Evolutionary conservation across 129 eudicot species (phyloP).

Genomic region (Rutidosis leptorrhynchoides): DNA sequence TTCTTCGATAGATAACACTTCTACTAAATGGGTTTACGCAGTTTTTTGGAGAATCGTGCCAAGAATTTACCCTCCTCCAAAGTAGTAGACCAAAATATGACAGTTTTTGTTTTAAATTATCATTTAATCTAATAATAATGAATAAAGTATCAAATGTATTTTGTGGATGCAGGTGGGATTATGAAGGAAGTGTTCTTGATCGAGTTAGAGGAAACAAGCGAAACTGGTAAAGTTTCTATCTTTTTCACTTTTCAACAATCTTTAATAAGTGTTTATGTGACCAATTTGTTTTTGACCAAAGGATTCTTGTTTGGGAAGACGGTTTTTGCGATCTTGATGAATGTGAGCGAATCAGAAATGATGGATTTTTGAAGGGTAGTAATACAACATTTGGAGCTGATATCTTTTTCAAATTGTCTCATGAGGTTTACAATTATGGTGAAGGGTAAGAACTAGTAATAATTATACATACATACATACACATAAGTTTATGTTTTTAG

Average conservation of each 20-base stretch:
- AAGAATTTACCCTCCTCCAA: slow-evolving; percentile 84
- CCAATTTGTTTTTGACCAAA: slow-evolving; percentile 24
- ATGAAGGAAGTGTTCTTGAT: slow-evolving; percentile 62
- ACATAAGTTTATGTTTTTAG: neutral
- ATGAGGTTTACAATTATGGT: slow-evolving; percentile 79
- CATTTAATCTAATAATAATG: neutral
- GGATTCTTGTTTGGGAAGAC: slow-evolving; percentile 97
- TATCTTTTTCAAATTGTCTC: slow-evolving; percentile 78
- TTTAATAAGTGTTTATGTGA: slow-evolving; percentile 1
- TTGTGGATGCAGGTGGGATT: slow-evolving; percentile 62
- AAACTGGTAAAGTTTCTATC: slow-evolving; percentile 50
- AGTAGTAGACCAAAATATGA: slow-evolving; percentile 33
- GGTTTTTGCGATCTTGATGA: slow-evolving; percentile 76
- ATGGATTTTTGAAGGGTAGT: slow-evolving; percentile 36
- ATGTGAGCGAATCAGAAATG: slow-evolving; percentile 49
- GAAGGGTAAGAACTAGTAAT: slow-evolving; percentile 60
- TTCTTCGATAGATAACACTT: slow-evolving; percentile 32
- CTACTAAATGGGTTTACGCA: slow-evolving; percentile 77
- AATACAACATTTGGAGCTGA: slow-evolving; percentile 66
- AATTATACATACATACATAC: neutral
- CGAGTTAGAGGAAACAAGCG: slow-evolving; percentile 71
- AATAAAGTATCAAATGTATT: slow-evolving; percentile 4
- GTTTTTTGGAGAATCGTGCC: slow-evolving; percentile 84
- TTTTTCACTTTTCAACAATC: neutral
- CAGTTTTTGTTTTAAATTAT: neutral